Evolutionary conservation across 805 yeast species (phyloP), one percentile per base, ranked within the genome.

Genomic region (Wickerhamomyces rabaulensis): DNA sequence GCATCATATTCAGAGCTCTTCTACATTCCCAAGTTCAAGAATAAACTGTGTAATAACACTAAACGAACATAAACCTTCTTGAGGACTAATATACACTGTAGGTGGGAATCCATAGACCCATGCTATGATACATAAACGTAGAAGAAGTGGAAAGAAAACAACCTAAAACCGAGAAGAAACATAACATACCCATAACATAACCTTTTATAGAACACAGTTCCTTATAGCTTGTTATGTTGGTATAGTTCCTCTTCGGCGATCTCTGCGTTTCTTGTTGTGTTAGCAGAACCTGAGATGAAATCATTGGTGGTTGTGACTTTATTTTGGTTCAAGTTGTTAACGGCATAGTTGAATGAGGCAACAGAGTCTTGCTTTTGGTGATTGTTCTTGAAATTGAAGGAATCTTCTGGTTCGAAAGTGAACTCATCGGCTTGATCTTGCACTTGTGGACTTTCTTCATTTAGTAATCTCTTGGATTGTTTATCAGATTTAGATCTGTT

Each of bases 231-330:
- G 36, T 33, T 33, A 6, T 9, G 17, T 17, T 33, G 36, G 12
- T 33, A 33, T 33, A 33, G 17, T 16, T 39, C 43, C 23, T 41
- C 48, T 37, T 29, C 38, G 12, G 8, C 25, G 39, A 38, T 27
- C 27, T 36, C 40, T 16, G 17, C 26, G 27, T 17, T 41, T 31
- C 38, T 36, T 17, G 25, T 7, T 13, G 33, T 23, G 26, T 41
- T 39, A 17, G 49, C 49, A 3, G 46, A 47, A 16, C 51, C 49
- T 2, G 46, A 47, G 19, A 57, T 50, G 41, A 60, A 56, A 46
- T 60, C 64, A 44, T 47, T 54, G 3, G 55, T 52, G 10, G 52
- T 43, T n/a, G 59, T 51, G 16, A 44, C 44, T 10, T 43, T 48
- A 15, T 43, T 46, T 15, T 37, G 39, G 19, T 43, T 23, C 13